Percentiles rank a stretch among this genome's conserved stretches.
Conservation (phyloP, 305 asterid species). For the Solanum hybrid region DNA sequence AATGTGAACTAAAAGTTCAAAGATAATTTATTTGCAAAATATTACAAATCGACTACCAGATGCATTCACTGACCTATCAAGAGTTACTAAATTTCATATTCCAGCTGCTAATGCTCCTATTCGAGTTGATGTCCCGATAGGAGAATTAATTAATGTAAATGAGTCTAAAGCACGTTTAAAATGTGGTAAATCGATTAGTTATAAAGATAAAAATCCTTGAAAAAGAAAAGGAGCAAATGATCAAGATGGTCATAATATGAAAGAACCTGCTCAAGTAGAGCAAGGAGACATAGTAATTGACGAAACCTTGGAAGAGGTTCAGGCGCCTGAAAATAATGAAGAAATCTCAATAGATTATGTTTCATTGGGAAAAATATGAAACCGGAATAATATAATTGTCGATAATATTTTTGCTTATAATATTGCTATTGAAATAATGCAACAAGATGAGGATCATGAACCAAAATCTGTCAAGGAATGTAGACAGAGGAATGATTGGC, state of each 20-base stretch:
- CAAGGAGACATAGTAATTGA: background rate
- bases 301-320: background rate
- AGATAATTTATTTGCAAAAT: background rate
- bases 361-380: no score
- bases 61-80: background rate
- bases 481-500: background rate
- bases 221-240: background rate
- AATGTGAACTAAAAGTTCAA: background rate
- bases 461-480: background rate
- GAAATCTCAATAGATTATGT: background rate
- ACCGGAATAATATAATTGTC: no score
- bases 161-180: no score
- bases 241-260: background rate
- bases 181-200: background rate
- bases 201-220: background rate
- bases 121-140: background rate
- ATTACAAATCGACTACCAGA: background rate
- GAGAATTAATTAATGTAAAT: background rate
- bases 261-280: background rate
- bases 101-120: background rate
- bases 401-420: no score
- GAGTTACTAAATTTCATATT: background rate
- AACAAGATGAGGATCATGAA: background rate
- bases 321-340: background rate
- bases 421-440: background rate